Percentiles rank a stretch among this genome's conserved stretches.
These are phyloP conservation scores for Hypholoma fasciculare DNA, from an alignment of 768 basidiomycete genomes.

Conservation along the genomic window DNA sequence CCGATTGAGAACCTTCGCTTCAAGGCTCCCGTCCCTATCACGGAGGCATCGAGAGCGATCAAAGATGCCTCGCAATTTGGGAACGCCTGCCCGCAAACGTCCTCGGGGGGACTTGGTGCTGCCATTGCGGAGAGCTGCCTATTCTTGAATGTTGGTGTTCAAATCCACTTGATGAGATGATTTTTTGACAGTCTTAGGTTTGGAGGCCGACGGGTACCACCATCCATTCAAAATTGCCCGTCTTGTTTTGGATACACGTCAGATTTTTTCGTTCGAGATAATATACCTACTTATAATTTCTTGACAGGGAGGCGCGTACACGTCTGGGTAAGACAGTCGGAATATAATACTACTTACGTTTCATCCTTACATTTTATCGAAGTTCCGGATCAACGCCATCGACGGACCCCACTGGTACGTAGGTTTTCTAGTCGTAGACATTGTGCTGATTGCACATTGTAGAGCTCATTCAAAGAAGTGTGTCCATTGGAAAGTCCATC, in stretches of 20 bases:
- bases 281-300: background rate
- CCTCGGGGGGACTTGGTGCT: constrained; percentile 35
- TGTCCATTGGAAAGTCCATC: constrained; percentile 46
- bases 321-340: constrained; percentile 31
- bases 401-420: constrained; percentile 48
- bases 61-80: constrained; percentile 50
- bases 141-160: constrained; percentile 44
- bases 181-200: constrained; percentile 23
- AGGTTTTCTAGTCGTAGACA: background rate
- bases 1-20: constrained; percentile 59
- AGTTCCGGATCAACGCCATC: constrained; percentile 41
- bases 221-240: constrained; percentile 31
- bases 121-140: constrained; percentile 54
- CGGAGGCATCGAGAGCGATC: constrained; percentile 25
- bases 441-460: background rate
- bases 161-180: background rate
- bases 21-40: constrained; percentile 50
- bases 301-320: constrained; percentile 50
- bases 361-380: background rate
- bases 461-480: constrained; percentile 53
- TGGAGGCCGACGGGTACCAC: constrained; percentile 31
- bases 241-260: constrained; percentile 39
- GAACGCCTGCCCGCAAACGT: constrained; percentile 54
- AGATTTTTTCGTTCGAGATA: background rate
- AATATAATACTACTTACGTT: background rate